Evolutionary conservation across 495 filamentous ascomycete genomes (phyloP).

Genomic region (Talaromyces proteolyticus): DNA sequence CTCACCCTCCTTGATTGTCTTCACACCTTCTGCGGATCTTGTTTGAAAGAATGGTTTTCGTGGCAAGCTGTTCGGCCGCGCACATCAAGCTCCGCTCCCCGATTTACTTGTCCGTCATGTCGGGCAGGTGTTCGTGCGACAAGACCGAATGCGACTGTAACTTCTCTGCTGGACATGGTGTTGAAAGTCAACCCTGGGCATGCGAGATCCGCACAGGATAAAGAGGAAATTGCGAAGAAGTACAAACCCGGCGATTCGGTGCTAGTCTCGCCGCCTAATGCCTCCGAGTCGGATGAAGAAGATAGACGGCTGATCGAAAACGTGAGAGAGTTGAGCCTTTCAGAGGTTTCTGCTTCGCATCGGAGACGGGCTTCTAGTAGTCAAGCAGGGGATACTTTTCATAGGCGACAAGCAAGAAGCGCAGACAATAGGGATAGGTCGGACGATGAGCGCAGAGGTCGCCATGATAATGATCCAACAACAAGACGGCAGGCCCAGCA

Average conservation of each 20-base stretch:
- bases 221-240: conserved; percentile 57
- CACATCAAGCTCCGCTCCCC: conserved; percentile 39
- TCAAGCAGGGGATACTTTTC: conserved; percentile 14
- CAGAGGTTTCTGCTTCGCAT: conserved; percentile 49
- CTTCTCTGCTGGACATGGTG: conserved; percentile 67
- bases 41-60: conserved; percentile 89
- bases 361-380: conserved; percentile 25
- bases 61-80: conserved; percentile 48
- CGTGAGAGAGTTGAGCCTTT: conserved; percentile 64
- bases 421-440: conserved; percentile 23
- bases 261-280: conserved; percentile 17
- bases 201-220: conserved; percentile 60
- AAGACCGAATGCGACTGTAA: conserved; percentile 76
- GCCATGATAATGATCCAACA: conserved; percentile 40
- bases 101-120: conserved; percentile 88
- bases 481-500: conserved; percentile 19
- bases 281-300: conserved; percentile 43
- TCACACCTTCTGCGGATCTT: conserved; percentile 94
- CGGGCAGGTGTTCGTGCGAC: conserved; percentile 79
- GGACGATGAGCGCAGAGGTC: conserved; percentile 33
- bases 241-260: conserved; percentile 79
- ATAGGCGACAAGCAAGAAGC: conserved; percentile 21
- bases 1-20: conserved; percentile 95
- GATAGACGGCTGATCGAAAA: conserved; percentile 65
- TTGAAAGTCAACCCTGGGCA: conserved; percentile 69